These are phyloP conservation scores for Geoglossum cookeanum DNA, from an alignment of 2,329 filamentous ascomycete species.

Conservation along the genomic window DNA sequence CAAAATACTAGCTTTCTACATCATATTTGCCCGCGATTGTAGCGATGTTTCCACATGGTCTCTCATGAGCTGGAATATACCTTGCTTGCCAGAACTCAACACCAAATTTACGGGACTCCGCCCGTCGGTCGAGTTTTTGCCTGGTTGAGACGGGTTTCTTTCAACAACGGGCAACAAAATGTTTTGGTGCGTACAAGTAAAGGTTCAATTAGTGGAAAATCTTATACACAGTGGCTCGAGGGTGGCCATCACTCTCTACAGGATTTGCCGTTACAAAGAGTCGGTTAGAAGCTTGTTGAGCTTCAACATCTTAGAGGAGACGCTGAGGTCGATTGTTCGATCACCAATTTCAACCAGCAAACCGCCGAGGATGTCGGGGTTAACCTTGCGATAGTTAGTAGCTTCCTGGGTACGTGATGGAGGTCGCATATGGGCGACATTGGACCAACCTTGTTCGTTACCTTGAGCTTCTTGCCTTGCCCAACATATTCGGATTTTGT, in stretches of 20 bases:
- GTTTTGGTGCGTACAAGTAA: no score
- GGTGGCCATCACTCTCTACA: no score
- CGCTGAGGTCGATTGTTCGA: constrained; percentile 93
- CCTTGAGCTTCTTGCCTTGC: constrained; percentile 94
- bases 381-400: constrained; percentile 39
- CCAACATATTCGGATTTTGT: constrained; percentile 76
- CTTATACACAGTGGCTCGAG: constrained; percentile 12
- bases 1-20: no score
- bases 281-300: constrained; percentile 99
- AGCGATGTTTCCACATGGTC: no score
- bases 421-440: background rate
- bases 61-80: no score
- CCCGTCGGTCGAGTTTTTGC: no score
- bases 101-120: no score
- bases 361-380: constrained; percentile 84
- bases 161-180: no score
- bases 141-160: no score
- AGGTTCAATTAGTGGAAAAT: no score
- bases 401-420: background rate
- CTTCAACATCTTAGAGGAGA: constrained; percentile 85
- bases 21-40: no score
- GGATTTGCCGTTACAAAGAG: constrained; percentile 78
- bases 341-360: constrained; percentile 93
- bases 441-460: constrained; percentile 59
- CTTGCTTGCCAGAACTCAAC: no score